Base-by-base conservation (phyloP, 140 eudicot genomes). In the Bidens hawaiensis region DNA sequence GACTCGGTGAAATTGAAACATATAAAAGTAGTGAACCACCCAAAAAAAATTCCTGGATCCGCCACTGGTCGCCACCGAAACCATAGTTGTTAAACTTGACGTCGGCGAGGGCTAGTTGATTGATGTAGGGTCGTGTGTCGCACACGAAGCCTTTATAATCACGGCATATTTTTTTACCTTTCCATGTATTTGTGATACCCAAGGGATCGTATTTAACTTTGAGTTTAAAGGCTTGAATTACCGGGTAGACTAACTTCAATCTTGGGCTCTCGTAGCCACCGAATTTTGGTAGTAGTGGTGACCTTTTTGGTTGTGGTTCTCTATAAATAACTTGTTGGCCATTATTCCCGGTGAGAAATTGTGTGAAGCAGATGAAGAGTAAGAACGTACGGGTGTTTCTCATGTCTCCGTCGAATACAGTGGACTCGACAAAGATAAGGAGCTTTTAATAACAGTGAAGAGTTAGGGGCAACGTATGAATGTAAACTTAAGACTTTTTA, bases 1-100 rank as follows among this genome's bases (percentile, higher is more conserved):
- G n/a, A n/a, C n/a, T n/a, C n/a, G n/a, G n/a, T n/a, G n/a, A n/a
- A n/a, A n/a, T n/a, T n/a, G n/a, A n/a, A n/a, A n/a, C n/a, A n/a
- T n/a, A n/a, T n/a, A n/a, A n/a, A n/a, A n/a, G n/a, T n/a, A n/a
- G n/a, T n/a, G n/a, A n/a, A n/a, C n/a, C n/a, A n/a, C n/a, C n/a
- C n/a, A n/a, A n/a, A n/a, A n/a, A n/a, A n/a, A n/a, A n/a, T n/a
- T n/a, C n/a, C n/a, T n/a, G n/a, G n/a, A n/a, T n/a, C n/a, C n/a
- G n/a, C n/a, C n/a, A n/a, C n/a, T 0, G 75, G 73, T n/a, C n/a
- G 16, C 83, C 87, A 5, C 1, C 2, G 9, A 82, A 64, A 5
- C 51, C 27, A 14, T 2, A 72, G 64, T 69, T 64, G 67, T 86
- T 86, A 69, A 86, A 86, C 17, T 75, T 71, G 6, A 81, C 64